phyloP scores from a whole-genome alignment of 768 basidiomycete species.

The Pleurotus eryngii region DNA sequence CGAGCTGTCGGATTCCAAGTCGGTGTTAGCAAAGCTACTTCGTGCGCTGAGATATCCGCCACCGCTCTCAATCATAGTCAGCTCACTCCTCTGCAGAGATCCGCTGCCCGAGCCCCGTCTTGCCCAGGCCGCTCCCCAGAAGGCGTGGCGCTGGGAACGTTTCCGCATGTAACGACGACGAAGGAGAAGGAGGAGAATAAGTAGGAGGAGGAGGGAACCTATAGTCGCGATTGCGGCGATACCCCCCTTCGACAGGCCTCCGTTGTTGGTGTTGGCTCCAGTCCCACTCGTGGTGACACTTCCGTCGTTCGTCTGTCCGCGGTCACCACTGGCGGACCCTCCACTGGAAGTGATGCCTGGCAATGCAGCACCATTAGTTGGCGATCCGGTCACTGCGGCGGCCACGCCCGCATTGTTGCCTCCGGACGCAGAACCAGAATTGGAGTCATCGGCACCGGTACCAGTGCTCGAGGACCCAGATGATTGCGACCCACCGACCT shows the following conservation, averaged over 20 bases:
- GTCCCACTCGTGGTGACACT: neutral
- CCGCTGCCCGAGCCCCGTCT: constrained; percentile 11
- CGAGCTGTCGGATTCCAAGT: constrained; percentile 38
- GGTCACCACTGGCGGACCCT: neutral
- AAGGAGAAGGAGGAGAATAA: constrained; percentile 37
- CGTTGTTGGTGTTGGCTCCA: constrained; percentile 9
- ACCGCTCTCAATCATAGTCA: constrained; percentile 5
- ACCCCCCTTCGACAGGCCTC: constrained; percentile 33
- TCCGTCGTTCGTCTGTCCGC: neutral
- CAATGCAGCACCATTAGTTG: neutral
- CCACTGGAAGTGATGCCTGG: neutral
- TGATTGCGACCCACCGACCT: neutral
- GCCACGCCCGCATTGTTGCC: neutral
- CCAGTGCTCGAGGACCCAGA: neutral
- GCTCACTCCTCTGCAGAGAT: constrained; percentile 2
- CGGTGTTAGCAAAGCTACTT: constrained; percentile 63
- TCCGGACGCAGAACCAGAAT: neutral
- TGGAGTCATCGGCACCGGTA: constrained; percentile 7
- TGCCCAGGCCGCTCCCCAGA: constrained; percentile 41
- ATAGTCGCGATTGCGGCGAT: constrained; percentile 43
- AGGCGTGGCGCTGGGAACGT: constrained; percentile 37
- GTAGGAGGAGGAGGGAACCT: constrained; percentile 26
- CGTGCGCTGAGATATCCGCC: constrained; percentile 32
- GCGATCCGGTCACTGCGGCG: neutral
- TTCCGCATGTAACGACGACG: constrained; percentile 43